Conservation (phyloP, 2,329 filamentous ascomycete species). For the Claviceps arundinis region DNA sequence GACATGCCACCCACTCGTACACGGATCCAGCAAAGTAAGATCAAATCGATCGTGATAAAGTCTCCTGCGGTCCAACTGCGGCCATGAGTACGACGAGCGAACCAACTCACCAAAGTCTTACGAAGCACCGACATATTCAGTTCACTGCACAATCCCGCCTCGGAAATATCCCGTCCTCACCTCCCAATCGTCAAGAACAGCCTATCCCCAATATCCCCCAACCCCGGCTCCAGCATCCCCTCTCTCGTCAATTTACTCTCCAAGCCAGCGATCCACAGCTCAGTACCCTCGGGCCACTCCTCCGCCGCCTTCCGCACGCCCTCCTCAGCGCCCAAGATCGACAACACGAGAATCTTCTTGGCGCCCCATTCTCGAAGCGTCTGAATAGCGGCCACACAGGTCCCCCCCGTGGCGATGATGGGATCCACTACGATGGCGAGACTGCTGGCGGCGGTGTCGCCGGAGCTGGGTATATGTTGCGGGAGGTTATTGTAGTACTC, state of each 20-base stretch:
- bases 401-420: slow-evolving; percentile 86
- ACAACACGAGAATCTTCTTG: slow-evolving; percentile 62
- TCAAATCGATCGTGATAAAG: no score
- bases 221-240: slow-evolving; percentile 82
- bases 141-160: background rate
- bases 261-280: slow-evolving; percentile 73
- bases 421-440: slow-evolving; percentile 83
- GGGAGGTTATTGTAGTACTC: slow-evolving; percentile 98
- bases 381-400: slow-evolving; percentile 78
- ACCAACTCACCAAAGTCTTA: background rate
- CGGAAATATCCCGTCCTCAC: background rate
- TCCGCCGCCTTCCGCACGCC: slow-evolving; percentile 60
- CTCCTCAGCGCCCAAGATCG: slow-evolving; percentile 56
- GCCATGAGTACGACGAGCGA: background rate
- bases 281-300: slow-evolving; percentile 65
- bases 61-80: no score
- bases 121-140: background rate
- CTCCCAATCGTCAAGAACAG: slow-evolving; percentile 58
- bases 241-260: slow-evolving; percentile 60
- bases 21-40: no score
- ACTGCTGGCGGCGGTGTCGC: slow-evolving; percentile 23
- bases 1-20: no score
- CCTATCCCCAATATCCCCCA: slow-evolving; percentile 84
- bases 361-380: slow-evolving; percentile 85
- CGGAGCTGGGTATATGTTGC: slow-evolving; percentile 41